Base-by-base conservation (phyloP, 495 filamentous ascomycete species). In the Daldinia decipiens region DNA sequence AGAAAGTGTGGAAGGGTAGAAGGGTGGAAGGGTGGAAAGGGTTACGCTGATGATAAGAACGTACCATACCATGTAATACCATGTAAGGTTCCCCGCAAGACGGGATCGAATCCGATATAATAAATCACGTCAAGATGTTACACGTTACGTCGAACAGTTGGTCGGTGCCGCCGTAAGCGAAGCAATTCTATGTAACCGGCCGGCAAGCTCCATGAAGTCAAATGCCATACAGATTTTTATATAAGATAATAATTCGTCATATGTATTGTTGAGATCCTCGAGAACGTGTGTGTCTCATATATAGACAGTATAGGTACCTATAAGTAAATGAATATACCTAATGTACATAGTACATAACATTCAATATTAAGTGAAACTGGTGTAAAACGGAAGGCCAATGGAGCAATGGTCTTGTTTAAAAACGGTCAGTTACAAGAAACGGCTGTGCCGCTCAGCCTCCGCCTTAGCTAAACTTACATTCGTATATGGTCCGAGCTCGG, bases 111-210 rank as follows among this genome's bases (percentile, higher is more conserved):
- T 55, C 43, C 43, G 43, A 47, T 21, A 47, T 21, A 58, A 47
- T 21, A 58, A 52, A 36, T 61, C 55, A 60, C 67, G 43, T 65
- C 39, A 57, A 65, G n/a, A 56, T 57, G 51, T 47, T 56, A 57
- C 56, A 24, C 27, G 43, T 9, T 47, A 1, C 9, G 21, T 47
- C 43, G 27, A 31, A 55, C 31, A 11, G 31, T 55, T 17, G 27
- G n/a, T 34, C 36, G 24, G 50, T 53, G 50, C 63, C 70, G 65
- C 65, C 39, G 13, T 68, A 65, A 72, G 69, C 69, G 69, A 72
- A 5, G 57, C 43, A 62, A 51, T 64, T 68, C 21, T 21, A 21
- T 24, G 5, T 27, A 59, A 56, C 52, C 38, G 6, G 15, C 45
- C 29, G 43, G 51, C 36, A 54, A 66, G 53, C 26, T 59, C 59